These are phyloP conservation scores for Endothia cerciana DNA, from an alignment of 2,329 filamentous ascomycete genomes.

Conservation along the genomic window DNA sequence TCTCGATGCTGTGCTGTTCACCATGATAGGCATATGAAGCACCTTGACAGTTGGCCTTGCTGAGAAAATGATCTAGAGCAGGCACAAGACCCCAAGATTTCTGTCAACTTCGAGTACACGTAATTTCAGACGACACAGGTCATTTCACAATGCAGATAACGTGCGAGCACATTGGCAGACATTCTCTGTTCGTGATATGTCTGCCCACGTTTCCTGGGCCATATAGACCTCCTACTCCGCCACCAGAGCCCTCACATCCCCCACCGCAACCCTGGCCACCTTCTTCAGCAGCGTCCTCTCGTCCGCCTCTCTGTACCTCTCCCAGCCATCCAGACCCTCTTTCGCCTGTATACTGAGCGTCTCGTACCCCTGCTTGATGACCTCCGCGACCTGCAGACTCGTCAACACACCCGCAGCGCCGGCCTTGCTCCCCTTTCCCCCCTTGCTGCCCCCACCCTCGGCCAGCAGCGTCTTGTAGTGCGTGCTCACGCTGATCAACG, in stretches of 20 bases:
- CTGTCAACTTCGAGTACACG: background rate
- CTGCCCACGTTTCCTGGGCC: background rate
- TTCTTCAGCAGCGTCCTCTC: slow-evolving; percentile 85
- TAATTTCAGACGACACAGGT: background rate
- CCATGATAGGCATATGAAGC: background rate
- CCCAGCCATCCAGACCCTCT: slow-evolving; percentile 85
- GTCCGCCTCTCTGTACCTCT: slow-evolving; percentile 83
- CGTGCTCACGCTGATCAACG: slow-evolving; percentile 77
- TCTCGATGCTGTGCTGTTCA: background rate
- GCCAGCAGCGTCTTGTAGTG: slow-evolving; percentile 88
- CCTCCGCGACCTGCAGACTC: slow-evolving; percentile 80
- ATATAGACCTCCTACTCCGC: slow-evolving; percentile 38
- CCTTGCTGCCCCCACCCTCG: slow-evolving; percentile 52
- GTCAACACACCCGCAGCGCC: slow-evolving; percentile 71
- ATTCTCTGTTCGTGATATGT: background rate
- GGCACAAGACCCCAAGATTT: background rate
- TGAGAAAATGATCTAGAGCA: no score
- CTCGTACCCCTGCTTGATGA: slow-evolving; percentile 97
- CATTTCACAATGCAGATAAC: background rate
- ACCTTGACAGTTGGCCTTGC: background rate
- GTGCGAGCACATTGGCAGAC: background rate
- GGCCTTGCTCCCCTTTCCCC: slow-evolving; percentile 44
- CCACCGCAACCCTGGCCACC: slow-evolving; percentile 78
- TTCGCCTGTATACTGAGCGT: slow-evolving; percentile 88
- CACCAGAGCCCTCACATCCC: slow-evolving; percentile 57